Base-by-base conservation (phyloP, 306 rosid species). In the Citrullus mucosospermus region DNA sequence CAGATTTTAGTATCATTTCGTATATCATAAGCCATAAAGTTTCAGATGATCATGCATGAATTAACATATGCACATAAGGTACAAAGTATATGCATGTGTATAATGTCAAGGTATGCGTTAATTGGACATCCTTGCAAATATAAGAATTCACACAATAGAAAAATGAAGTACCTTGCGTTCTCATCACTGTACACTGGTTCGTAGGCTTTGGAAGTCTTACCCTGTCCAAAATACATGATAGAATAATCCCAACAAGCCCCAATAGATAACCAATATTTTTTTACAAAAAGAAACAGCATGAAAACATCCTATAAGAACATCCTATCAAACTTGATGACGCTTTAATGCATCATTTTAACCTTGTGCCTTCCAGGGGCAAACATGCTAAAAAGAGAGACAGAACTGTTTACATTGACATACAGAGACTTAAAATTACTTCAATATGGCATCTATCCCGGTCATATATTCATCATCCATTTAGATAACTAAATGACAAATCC, bases 111-210 rank as follows among this genome's bases (percentile, higher is more conserved):
- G 32, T n/a, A 67, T 39, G 53, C 0, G 9, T 41, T 39, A n/a
- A n/a, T 7, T 1, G 32, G 13, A 67, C 74, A 41, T 39, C 74
- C 74, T n/a, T 10, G 17, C 51, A 38, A 67, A 39, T 41, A 67
- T 67, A 10, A 48, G 30, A 41, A 67, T 67, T 18, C 17, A 18
- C 17, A 67, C 32, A 4, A 67, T 17, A 67, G 53, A 14, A 41
- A 67, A 67, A 67, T 46, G 30, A n/a, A 78, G 36, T 85, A 87
- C 91, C 88, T 85, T 54, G 91, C 91, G 6, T 81, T 71, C 8
- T 59, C 87, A 80, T 87, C 91, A 75, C 91, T 87, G 77, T 85
- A 85, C 17, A 85, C 86, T 51, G 91, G 84, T 79, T 85, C 85
- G 16, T 77, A 85, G 11, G 87, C 78, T 54, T 62, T 48, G 66